These are phyloP conservation scores for Coemansia sp. DNA, from an alignment of 192 early-diverging fungal genomes.

Conservation along the genomic window DNA sequence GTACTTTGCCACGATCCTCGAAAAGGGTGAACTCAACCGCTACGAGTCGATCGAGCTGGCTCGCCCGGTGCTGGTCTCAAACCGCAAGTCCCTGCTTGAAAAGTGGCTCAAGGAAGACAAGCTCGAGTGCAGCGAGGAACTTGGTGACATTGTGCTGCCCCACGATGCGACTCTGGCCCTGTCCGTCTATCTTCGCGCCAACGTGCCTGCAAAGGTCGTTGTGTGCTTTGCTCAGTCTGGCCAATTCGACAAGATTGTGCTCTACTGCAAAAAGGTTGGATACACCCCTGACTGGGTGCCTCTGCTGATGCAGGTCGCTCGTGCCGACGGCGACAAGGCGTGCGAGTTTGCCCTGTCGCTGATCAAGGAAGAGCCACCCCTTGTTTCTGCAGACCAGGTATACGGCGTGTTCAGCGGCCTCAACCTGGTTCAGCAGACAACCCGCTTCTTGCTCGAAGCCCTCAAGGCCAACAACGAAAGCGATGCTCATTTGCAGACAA, in stretches of 20 bases:
- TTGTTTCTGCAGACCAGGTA: constrained; percentile 84
- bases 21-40: constrained; percentile 92
- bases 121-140: constrained; percentile 95
- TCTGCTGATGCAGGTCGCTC: constrained; percentile 88
- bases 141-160: constrained; percentile 94
- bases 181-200: constrained; percentile 91
- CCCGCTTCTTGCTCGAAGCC: constrained; percentile 94
- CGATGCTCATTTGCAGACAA: constrained; percentile 90
- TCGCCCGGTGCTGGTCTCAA: constrained; percentile 83
- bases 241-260: constrained; percentile 94
- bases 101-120: constrained; percentile 99
- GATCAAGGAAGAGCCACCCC: constrained; percentile 70
- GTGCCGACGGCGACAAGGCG: constrained; percentile 89
- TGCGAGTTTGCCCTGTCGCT: constrained; percentile 88
- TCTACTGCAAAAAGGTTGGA: constrained; percentile 92
- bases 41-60: constrained; percentile 93
- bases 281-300: constrained; percentile 90
- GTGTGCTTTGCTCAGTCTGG: constrained; percentile 94
- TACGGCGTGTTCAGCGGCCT: constrained; percentile 90
- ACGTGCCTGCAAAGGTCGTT: constrained; percentile 91
- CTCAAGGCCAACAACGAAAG: constrained; percentile 90
- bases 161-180: constrained; percentile 88
- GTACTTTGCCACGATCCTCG: constrained; percentile 95
- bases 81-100: constrained; percentile 88
- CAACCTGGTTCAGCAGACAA: constrained; percentile 95